Conservation (phyloP, 257 asterid genomes). For the Fraxinus quadrangulata region DNA sequence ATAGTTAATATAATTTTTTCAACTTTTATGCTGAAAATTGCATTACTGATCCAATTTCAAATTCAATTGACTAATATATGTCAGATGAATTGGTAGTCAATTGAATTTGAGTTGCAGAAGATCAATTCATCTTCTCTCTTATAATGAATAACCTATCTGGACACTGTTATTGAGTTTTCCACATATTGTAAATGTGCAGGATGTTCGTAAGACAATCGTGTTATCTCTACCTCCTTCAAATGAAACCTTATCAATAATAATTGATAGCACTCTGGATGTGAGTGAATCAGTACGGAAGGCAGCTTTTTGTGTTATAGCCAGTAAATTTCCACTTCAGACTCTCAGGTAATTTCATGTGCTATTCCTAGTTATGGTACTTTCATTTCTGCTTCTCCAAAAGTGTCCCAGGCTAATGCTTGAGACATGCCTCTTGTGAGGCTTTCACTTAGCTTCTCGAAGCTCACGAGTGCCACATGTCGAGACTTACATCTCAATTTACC, state of each 20-base stretch:
- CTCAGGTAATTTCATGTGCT: constrained; percentile 61
- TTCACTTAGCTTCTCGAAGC: too few species aligned
- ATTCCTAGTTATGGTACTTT: neutral
- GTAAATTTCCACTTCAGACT: constrained; percentile 86
- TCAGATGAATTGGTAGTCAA: neutral
- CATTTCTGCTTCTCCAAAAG: neutral
- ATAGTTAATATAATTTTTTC: neutral
- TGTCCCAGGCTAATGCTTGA: neutral
- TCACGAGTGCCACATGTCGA: too few species aligned
- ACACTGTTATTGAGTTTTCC: neutral
- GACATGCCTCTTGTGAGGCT: neutral
- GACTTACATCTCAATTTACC: too few species aligned
- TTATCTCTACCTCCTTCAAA: constrained; percentile 86
- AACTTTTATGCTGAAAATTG: neutral
- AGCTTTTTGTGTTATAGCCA: constrained; percentile 71
- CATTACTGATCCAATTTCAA: neutral
- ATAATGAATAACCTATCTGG: neutral
- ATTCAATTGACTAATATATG: neutral
- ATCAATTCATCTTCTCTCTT: neutral
- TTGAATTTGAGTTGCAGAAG: neutral
- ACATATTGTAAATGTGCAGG: constrained; percentile 50
- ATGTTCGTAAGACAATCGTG: constrained; percentile 79
- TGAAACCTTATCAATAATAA: constrained; percentile 58
- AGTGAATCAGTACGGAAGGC: constrained; percentile 85
- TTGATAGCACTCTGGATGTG: constrained; percentile 85